phyloP scores from a whole-genome alignment of 352 stramenopile species.

The Phytophthora colocasiae region DNA sequence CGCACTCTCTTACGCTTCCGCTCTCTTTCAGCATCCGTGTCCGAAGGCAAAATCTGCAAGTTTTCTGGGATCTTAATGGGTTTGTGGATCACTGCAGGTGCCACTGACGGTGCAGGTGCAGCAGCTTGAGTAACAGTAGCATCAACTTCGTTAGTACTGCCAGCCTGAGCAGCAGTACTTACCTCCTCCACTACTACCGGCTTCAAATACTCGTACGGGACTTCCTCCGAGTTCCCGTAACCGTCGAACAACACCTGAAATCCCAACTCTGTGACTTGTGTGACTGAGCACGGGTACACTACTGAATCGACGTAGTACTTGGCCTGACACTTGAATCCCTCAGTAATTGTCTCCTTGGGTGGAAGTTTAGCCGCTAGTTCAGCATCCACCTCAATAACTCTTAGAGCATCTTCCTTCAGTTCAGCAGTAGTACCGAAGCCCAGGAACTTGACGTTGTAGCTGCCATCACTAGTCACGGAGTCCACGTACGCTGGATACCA shows the following conservation, averaged over 20 bases:
- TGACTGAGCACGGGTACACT: constrained; percentile 80
- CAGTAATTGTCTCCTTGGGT: constrained; percentile 45
- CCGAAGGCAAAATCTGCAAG: constrained; percentile 81
- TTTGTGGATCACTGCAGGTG: constrained; percentile 67
- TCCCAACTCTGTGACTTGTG: constrained; percentile 67
- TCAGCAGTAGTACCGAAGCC: constrained; percentile 74
- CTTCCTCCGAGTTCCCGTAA: constrained; percentile 92
- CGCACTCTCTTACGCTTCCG: constrained; percentile 85
- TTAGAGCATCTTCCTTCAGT: constrained; percentile 48
- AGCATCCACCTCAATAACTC: constrained; percentile 46
- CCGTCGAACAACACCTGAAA: constrained; percentile 89
- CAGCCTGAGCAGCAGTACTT: constrained; percentile 18
- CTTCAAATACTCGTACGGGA: constrained; percentile 90
- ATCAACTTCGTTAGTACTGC: constrained; percentile 30
- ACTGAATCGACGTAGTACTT: constrained; percentile 86
- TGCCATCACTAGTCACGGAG: constrained; percentile 58
- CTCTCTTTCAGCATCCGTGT: constrained; percentile 87
- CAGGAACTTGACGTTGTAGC: constrained; percentile 78
- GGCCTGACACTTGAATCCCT: constrained; percentile 71
- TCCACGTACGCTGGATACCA: constrained; percentile 80
- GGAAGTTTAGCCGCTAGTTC: constrained; percentile 39
- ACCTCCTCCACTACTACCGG: constrained; percentile 16
- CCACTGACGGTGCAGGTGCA: constrained; percentile 35
- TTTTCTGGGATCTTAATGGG: constrained; percentile 89
- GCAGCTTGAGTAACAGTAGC: constrained; percentile 18